Evolutionary conservation across 2,329 filamentous ascomycete species (phyloP), one percentile per base, ranked within the genome.

Genomic region (Chaetomiaceae sp.): DNA sequence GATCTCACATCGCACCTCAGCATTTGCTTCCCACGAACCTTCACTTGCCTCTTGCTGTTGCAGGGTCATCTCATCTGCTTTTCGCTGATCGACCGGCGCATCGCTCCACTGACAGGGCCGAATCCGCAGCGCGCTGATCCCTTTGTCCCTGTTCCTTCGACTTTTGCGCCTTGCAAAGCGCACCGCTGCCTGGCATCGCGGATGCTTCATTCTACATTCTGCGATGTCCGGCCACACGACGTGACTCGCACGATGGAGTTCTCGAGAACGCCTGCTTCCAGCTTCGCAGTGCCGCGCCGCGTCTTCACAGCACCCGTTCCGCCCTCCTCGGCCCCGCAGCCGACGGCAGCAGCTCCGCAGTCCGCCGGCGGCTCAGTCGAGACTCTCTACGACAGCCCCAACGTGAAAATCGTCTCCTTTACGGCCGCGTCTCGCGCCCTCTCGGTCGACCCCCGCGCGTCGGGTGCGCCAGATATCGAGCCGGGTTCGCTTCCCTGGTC

Each of bases 341-440:
- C 55, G 42, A n/a, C n/a, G n/a, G 50, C 38, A 27, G 47, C 58
- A 10, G 53, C 60, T 10, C 49, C 61, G 9, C 54, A 50, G 6
- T 42, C 55, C 18, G 42, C 49, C 33, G 62, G 63, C 38, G 63
- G 65, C 9, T 55, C 68, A 6, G 73, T 86, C 55, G 84, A 88
- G 62, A 86, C 81, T 2, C 75, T 94, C 5, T 93, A 86, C 62
- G 80, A 78, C 47, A 85, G 90, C 58, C 78, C 83, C 0, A 79
- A 77, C 35, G 82, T 82, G 48, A 88, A 83, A 60, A 86, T 94
- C 51, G 68, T 78, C 34, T 66, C 75, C 12, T 79, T 79, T 55
- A 72, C 63, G 15, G 68, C 68, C 18, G 66, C 65, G 19, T 60
- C 59, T 44, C 61, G 62, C 42, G 57, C 58, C 24, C 50, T 57